phyloP scores from a whole-genome alignment of 257 asterid species.

The Leptodermis oblonga region DNA sequence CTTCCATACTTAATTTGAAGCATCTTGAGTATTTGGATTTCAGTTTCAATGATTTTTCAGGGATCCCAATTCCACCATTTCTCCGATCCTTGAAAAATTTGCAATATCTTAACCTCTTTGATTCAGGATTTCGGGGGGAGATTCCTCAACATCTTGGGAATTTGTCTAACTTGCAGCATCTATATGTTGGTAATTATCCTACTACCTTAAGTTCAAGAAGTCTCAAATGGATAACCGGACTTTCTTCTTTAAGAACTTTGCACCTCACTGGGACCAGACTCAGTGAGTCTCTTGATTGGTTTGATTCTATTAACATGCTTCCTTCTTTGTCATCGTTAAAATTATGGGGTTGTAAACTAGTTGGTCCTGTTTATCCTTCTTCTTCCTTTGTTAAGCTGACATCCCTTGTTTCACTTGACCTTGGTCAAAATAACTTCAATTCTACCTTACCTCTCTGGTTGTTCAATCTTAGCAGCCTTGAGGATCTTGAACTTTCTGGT shows the following conservation, averaged over 20 bases:
- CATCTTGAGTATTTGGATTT: conserved; percentile 24
- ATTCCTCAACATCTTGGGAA: conserved; percentile 28
- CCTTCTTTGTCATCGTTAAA: not conserved
- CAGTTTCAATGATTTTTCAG: conserved; percentile 23
- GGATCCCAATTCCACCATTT: conserved; percentile 19
- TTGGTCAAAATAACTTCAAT: not conserved
- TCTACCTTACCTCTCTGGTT: not conserved
- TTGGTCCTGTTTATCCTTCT: not conserved
- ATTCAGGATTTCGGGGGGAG: conserved; percentile 15
- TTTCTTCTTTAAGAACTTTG: no score
- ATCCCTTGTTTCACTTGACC: no score
- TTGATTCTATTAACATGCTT: conserved; percentile 12
- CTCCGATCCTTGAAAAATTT: conserved; percentile 21
- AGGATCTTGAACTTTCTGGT: not conserved
- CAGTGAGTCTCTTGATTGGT: conserved; percentile 19
- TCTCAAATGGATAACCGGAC: no score
- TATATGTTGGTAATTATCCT: conserved; percentile 2
- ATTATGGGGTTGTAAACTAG: not conserved
- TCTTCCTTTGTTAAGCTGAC: no score
- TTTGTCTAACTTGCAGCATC: conserved; percentile 17
- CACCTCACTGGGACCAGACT: no score
- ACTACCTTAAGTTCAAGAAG: not conserved
- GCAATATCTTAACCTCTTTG: conserved; percentile 20
- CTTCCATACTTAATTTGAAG: conserved; percentile 17
- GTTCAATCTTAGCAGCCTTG: not conserved